These are phyloP conservation scores for Pseudophaeomoniella oleicola DNA, from an alignment of 2,329 filamentous ascomycete species.

Conservation along the genomic window DNA sequence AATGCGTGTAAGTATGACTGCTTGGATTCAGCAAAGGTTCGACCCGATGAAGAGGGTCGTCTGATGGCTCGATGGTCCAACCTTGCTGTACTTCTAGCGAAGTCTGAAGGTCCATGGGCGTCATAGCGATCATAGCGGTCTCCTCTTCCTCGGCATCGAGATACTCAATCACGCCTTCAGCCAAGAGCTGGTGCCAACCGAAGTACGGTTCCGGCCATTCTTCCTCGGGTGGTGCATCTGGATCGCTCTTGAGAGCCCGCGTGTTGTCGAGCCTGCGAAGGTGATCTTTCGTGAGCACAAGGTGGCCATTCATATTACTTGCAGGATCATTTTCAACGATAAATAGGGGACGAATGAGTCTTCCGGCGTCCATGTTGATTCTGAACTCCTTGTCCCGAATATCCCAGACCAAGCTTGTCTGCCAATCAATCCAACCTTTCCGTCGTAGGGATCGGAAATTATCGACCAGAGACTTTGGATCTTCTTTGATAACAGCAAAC, in stretches of 20 bases:
- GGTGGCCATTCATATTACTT: constrained; percentile 57
- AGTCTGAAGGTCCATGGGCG: constrained; percentile 79
- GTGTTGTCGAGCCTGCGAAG: constrained; percentile 53
- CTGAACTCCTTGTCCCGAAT: constrained; percentile 97
- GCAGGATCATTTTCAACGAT: constrained; percentile 77
- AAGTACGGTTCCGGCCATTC: constrained; percentile 49
- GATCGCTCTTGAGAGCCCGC: neutral
- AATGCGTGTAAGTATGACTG: constrained; percentile 90
- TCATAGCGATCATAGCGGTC: constrained; percentile 98
- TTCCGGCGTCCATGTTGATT: constrained; percentile 92
- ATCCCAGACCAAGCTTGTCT: constrained; percentile 89
- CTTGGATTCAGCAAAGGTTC: constrained; percentile 77
- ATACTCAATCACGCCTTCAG: constrained; percentile 81
- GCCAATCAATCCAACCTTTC: constrained; percentile 70
- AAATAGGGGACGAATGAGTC: constrained; percentile 86
- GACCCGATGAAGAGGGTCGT: constrained; percentile 70
- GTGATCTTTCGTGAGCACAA: constrained; percentile 76
- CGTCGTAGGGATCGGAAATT: constrained; percentile 65
- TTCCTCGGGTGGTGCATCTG: constrained; percentile 17
- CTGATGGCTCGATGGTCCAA: constrained; percentile 46
- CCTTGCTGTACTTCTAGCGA: constrained; percentile 57
- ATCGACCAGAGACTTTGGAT: constrained; percentile 70
- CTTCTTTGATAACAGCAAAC: constrained; percentile 77
- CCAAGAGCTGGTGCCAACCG: constrained; percentile 78
- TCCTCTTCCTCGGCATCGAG: constrained; percentile 97